Conservation (phyloP, 192 early-diverging fungal species). For the Linnemannia hyalina region DNA sequence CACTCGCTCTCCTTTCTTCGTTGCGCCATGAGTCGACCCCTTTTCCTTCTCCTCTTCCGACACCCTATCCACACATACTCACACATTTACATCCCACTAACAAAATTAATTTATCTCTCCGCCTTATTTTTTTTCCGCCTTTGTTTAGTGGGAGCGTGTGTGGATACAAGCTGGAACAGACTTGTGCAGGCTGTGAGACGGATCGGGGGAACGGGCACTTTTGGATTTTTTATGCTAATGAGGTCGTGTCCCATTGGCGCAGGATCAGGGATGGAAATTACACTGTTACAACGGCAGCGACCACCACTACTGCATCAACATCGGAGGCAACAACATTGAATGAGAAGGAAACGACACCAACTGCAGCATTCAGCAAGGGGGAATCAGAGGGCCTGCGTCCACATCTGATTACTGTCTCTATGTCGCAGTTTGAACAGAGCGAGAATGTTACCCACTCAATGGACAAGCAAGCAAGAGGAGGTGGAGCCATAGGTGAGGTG, state of each 20-base stretch:
- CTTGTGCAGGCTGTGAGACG: conserved; percentile 48
- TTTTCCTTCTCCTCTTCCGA: neutral
- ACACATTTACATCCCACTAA: no score
- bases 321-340: no score
- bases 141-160: conserved; percentile 40
- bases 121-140: neutral
- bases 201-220: conserved; percentile 52
- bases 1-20: neutral
- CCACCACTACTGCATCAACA: neutral
- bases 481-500: neutral
- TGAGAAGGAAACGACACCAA: neutral
- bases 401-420: neutral
- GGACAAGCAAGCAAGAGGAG: neutral
- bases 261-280: conserved; percentile 27
- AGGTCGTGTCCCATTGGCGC: conserved; percentile 47
- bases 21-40: neutral
- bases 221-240: conserved; percentile 55
- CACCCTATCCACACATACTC: neutral
- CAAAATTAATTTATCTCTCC: neutral
- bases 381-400: neutral
- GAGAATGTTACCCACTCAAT: neutral
- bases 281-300: neutral
- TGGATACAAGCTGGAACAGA: conserved; percentile 47
- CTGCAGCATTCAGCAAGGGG: neutral
- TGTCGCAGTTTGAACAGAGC: neutral